Evolutionary conservation across 257 asterid genomes (phyloP).

Genomic region (Solanum okadae): DNA sequence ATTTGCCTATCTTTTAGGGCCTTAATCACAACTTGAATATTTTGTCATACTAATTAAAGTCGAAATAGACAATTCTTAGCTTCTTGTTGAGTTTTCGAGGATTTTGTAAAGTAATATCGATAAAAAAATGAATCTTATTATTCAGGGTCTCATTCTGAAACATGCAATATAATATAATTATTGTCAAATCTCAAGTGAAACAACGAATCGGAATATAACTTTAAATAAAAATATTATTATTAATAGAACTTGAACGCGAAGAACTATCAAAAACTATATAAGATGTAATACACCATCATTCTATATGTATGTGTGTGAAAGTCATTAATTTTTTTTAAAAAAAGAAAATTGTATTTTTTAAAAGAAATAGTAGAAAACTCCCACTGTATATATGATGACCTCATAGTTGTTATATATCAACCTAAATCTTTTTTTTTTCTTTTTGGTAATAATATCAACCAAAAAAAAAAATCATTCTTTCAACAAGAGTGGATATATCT

Average conservation of each 20-base stretch:
- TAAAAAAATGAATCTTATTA: no score
- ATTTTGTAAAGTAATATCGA: not conserved
- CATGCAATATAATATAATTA: not conserved
- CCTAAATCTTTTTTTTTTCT: not conserved
- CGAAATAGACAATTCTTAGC: not conserved
- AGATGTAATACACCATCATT: not conserved
- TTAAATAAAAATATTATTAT: no score
- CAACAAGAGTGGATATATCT: conserved; percentile 20
- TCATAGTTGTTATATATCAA: not conserved
- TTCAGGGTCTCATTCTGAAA: no score
- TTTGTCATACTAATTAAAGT: not conserved
- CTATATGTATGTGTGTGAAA: not conserved
- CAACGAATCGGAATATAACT: not conserved
- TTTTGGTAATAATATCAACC: not conserved
- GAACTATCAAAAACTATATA: not conserved
- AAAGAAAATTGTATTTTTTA: no score
- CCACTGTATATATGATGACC: not conserved
- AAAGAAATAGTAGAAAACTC: not conserved
- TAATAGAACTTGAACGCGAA: not conserved
- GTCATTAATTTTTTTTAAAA: not conserved
- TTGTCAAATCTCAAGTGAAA: not conserved
- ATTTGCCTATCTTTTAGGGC: not conserved
- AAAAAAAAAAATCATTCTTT: not conserved
- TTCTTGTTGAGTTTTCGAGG: not conserved
- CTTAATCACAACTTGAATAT: not conserved